A percentile compares a stretch with the other conserved stretches of the same genome.
Evolutionary conservation across 1,284 basidiomycete genomes (phyloP).

Genomic region (Ganoderma meredithae): DNA sequence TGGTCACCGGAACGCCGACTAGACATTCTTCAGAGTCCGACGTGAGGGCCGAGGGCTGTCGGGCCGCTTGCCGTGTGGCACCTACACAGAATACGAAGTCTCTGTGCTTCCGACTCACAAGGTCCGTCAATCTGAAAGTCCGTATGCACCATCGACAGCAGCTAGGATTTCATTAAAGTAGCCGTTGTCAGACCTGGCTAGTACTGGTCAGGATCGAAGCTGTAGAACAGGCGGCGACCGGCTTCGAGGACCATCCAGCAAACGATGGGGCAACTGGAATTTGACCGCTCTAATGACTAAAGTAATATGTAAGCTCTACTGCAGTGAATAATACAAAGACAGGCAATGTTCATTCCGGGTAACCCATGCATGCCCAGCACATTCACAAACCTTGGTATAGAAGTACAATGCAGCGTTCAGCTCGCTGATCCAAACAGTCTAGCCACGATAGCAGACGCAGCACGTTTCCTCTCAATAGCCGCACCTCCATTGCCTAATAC

Average conservation of each 20-base stretch:
- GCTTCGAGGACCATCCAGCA: no score
- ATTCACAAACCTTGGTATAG: neutral
- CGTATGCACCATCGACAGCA: neutral
- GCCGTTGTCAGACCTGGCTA: neutral
- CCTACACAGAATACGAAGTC: neutral
- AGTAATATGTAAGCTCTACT: neutral
- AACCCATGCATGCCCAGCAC: neutral
- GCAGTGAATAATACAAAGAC: neutral
- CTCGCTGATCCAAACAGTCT: constrained; percentile 40
- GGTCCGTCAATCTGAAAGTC: neutral
- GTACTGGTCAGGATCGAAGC: neutral
- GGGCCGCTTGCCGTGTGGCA: constrained; percentile 2
- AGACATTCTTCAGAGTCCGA: neutral
- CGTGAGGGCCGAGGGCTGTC: neutral
- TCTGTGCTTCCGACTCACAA: neutral
- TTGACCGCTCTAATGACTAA: neutral
- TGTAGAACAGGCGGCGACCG: no score
- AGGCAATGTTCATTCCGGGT: neutral
- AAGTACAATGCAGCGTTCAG: neutral
- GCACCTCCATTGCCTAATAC: constrained; percentile 65
- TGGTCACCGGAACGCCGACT: neutral
- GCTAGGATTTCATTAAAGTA: neutral
- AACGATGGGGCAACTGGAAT: neutral
- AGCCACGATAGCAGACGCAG: constrained; percentile 48
- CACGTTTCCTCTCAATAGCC: constrained; percentile 52